Percentiles rank a stretch among this genome's conserved stretches.
Evolutionary conservation across 768 basidiomycete species (phyloP).

Genomic region (Kwoniella shandongensis): DNA sequence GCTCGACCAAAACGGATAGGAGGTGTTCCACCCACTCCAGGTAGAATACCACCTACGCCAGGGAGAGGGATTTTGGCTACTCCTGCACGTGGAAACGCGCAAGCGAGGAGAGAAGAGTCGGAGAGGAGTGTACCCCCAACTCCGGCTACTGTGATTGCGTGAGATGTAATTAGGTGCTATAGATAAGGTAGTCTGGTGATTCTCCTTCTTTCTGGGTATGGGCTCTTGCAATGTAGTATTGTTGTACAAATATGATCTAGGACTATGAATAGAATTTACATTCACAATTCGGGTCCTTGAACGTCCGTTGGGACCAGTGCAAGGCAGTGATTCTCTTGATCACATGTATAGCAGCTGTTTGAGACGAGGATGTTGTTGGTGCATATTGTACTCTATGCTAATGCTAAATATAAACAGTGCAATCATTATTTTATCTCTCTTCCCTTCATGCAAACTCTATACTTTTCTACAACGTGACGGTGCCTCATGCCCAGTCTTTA

Average conservation of each 20-base stretch:
- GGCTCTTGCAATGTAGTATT: too few species aligned
- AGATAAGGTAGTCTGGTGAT: too few species aligned
- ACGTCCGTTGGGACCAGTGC: background rate
- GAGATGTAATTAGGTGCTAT: too few species aligned
- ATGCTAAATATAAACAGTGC: background rate
- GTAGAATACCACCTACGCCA: conserved; percentile 14
- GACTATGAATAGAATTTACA: background rate
- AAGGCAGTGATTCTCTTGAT: too few species aligned
- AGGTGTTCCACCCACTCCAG: conserved; percentile 23
- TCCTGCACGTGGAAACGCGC: too few species aligned
- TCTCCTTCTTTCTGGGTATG: too few species aligned
- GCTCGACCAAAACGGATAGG: conserved; percentile 25
- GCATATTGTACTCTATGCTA: background rate
- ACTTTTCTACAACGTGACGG: too few species aligned
- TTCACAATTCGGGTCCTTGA: background rate
- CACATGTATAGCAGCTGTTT: too few species aligned
- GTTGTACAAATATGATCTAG: too few species aligned
- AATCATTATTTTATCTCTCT: background rate
- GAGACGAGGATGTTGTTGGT: background rate
- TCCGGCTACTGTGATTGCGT: background rate
- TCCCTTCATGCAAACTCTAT: background rate
- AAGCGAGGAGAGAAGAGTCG: too few species aligned
- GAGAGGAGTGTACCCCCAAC: background rate
- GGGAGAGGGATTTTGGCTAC: conserved; percentile 11
- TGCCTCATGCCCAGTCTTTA: conserved; percentile 60